Conservation (phyloP, 345 rosid species). For the Salix suchowensis region DNA sequence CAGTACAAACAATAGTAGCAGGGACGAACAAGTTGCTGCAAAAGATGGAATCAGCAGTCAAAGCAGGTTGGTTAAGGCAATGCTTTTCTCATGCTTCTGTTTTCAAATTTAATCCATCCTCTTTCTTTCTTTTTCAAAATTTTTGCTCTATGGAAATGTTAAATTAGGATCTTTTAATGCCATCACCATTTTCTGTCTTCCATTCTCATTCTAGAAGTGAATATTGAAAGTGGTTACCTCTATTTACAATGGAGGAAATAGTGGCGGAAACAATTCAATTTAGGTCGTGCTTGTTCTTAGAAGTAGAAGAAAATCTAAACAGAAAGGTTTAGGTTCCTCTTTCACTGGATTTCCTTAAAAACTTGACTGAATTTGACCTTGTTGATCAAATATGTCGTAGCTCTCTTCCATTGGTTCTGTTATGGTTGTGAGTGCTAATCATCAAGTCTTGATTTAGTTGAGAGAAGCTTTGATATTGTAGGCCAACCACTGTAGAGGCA, state of each 20-base stretch:
- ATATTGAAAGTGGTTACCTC: not conserved
- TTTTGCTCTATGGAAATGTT: not conserved
- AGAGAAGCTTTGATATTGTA: too few relatives aligned
- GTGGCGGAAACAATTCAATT: not conserved
- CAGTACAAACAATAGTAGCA: slow-evolving; percentile 46
- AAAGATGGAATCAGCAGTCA: slow-evolving; percentile 36
- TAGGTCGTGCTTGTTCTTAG: not conserved
- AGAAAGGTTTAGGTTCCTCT: not conserved
- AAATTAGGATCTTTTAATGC: not conserved
- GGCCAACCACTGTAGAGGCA: too few relatives aligned
- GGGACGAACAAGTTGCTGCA: slow-evolving; percentile 40
- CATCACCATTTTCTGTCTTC: not conserved
- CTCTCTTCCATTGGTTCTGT: not conserved
- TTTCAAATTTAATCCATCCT: not conserved
- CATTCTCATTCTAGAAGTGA: not conserved
- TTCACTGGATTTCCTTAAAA: too few relatives aligned
- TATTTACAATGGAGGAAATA: not conserved
- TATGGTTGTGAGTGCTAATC: too few relatives aligned
- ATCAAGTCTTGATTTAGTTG: too few relatives aligned
- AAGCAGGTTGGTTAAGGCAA: slow-evolving; percentile 44
- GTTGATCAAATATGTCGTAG: too few relatives aligned
- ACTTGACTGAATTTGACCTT: too few relatives aligned
- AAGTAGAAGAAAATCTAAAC: not conserved
- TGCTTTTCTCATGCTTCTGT: slow-evolving; percentile 8
- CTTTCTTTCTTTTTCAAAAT: not conserved